Percentiles rank a stretch among this genome's conserved stretches.
Evolutionary conservation across 306 rosid species (phyloP).

Genomic region (Prunus dulcis): DNA sequence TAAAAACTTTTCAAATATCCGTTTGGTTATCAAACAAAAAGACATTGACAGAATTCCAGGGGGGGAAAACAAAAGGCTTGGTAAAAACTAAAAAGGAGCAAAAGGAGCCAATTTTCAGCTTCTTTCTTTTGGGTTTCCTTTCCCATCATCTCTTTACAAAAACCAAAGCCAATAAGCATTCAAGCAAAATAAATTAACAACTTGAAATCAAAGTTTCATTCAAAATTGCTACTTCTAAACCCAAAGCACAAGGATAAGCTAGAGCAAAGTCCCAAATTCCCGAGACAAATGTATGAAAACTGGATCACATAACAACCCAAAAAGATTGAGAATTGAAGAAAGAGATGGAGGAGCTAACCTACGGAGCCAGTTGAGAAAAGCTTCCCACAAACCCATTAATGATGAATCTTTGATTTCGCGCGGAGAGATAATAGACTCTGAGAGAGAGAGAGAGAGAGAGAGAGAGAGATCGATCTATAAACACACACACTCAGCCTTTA

Average conservation of each 20-base stretch:
- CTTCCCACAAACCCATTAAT: constrained; percentile 81
- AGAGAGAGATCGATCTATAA: constrained; percentile 17
- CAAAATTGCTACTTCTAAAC: neutral
- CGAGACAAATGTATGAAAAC: neutral
- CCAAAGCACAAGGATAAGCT: neutral
- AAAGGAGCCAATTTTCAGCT: neutral
- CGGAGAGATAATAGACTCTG: neutral
- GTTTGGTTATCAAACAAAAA: neutral
- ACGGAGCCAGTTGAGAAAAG: constrained; percentile 84
- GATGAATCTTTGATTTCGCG: neutral
- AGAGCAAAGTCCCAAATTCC: neutral
- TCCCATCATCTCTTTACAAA: neutral
- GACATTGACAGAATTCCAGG: neutral
- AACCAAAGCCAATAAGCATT: neutral
- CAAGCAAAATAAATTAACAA: neutral
- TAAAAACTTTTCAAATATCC: neutral
- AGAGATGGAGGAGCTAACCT: constrained; percentile 35
- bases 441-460: constrained; percentile 26
- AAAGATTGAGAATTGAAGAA: neutral
- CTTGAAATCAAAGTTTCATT: neutral
- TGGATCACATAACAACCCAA: neutral
- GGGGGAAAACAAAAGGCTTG: no score
- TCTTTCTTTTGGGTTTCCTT: neutral
- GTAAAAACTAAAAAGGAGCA: neutral
- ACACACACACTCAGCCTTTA: neutral